These are phyloP conservation scores for Leishmania braziliensis DNA, from an alignment of 208 protist genomes.

Conservation along the genomic window DNA sequence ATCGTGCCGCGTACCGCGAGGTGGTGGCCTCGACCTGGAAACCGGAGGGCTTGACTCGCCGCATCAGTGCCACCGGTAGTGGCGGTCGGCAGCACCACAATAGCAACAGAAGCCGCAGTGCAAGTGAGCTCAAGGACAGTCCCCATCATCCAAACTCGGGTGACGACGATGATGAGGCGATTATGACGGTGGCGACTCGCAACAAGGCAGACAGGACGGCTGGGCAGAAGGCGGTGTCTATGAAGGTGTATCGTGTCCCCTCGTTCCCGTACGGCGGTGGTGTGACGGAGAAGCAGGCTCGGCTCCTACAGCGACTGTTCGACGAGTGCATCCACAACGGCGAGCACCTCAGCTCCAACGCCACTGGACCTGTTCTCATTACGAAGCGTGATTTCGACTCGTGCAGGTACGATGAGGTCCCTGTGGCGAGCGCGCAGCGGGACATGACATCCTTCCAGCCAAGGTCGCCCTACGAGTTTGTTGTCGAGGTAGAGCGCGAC, in stretches of 20 bases:
- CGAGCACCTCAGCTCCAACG: conserved; percentile 32
- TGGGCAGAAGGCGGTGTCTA: conserved; percentile 7
- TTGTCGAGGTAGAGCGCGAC: conserved; percentile 79
- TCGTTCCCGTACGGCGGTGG: conserved; percentile 88
- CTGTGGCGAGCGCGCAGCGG: conserved; percentile 32
- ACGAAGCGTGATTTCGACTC: conserved; percentile 45
- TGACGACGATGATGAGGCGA: conserved; percentile 27
- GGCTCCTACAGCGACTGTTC: conserved; percentile 56
- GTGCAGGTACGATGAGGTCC: conserved; percentile 49
- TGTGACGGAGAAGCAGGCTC: conserved; percentile 68
- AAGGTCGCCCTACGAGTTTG: conserved; percentile 84
- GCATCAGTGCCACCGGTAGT: conserved; percentile 2
- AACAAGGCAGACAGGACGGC: conserved; percentile 19
- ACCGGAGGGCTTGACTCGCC: conserved; percentile 68
- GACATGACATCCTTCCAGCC: conserved; percentile 46
- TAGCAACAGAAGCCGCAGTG: conserved; percentile 15
- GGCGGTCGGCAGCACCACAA: conserved; percentile 7
- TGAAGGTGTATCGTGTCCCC: conserved; percentile 73
- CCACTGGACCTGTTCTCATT: conserved; percentile 40
- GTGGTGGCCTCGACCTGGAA: conserved; percentile 72
- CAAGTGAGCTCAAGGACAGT: conserved; percentile 21
- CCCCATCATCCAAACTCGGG: not conserved
- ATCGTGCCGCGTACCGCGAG: conserved; percentile 63
- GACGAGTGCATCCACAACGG: conserved; percentile 44
- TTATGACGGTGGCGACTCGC: conserved; percentile 25